Conservation (phyloP, 2,329 filamentous ascomycete species). For the Fragosphaeria purpurea region DNA sequence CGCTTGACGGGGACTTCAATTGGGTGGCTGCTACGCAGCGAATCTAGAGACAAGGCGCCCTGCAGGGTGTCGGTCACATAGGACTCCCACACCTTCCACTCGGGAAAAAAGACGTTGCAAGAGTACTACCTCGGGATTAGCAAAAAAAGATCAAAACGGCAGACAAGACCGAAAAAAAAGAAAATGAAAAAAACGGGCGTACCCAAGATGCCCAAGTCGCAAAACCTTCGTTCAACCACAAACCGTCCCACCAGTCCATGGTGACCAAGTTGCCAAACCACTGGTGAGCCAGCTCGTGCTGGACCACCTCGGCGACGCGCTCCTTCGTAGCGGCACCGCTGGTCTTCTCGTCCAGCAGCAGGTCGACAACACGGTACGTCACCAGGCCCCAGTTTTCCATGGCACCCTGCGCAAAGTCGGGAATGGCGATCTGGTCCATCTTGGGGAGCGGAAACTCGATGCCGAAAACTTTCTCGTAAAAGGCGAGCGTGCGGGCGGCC, state of each 20-base stretch:
- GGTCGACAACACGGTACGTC: constrained; percentile 85
- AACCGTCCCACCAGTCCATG: constrained; percentile 89
- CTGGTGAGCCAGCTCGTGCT: constrained; percentile 90
- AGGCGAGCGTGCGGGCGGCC: constrained; percentile 78
- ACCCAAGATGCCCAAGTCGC: constrained; percentile 71
- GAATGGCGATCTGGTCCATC: constrained; percentile 95
- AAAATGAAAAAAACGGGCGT: constrained; percentile 8
- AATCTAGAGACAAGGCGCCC: constrained; percentile 77
- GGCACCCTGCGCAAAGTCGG: constrained; percentile 88
- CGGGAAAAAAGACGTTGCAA: constrained; percentile 89
- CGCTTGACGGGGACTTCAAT: constrained; percentile 95
- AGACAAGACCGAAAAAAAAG: too few species aligned
- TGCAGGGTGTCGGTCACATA: constrained; percentile 92
- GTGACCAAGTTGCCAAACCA: constrained; percentile 90
- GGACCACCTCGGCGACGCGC: constrained; percentile 87
- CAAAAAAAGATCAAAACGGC: too few species aligned
- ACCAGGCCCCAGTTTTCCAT: constrained; percentile 99
- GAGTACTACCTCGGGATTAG: constrained; percentile 50
- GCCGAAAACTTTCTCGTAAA: constrained; percentile 92
- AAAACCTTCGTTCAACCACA: constrained; percentile 88
- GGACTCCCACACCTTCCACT: constrained; percentile 96
- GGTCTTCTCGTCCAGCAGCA: constrained; percentile 84
- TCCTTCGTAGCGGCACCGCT: constrained; percentile 85
- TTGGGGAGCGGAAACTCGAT: constrained; percentile 80
- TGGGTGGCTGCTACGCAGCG: constrained; percentile 85